phyloP scores from a whole-genome alignment of 1,284 basidiomycete genomes.

The Papiliotrema laurentii region DNA sequence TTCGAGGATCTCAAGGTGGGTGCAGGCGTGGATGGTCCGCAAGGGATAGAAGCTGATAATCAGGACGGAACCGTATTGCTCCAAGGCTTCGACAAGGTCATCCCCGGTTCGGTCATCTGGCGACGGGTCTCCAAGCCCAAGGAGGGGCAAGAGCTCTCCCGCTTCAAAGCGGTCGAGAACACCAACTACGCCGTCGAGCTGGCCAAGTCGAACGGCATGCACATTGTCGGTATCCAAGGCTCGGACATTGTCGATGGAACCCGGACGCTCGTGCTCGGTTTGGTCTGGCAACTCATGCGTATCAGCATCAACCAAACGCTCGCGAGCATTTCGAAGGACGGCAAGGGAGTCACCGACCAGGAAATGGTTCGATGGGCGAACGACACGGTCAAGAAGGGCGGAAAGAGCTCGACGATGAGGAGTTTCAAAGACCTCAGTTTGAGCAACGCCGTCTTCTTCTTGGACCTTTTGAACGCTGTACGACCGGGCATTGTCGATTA shows the following conservation, averaged over 20 bases:
- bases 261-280: conserved; percentile 86
- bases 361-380: conserved; percentile 98
- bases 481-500: conserved; percentile 95
- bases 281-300: conserved; percentile 97
- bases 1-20: conserved; percentile 85
- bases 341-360: conserved; percentile 76
- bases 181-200: conserved; percentile 95
- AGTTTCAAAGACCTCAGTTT: conserved; percentile 94
- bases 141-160: conserved; percentile 75
- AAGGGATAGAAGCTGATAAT: conserved; percentile 3
- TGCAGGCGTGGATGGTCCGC: background rate
- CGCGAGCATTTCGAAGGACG: conserved; percentile 66
- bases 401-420: conserved; percentile 64
- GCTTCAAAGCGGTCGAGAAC: conserved; percentile 98
- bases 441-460: conserved; percentile 86
- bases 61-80: conserved; percentile 78
- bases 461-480: conserved; percentile 86
- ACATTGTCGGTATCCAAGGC: conserved; percentile 94
- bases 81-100: conserved; percentile 94
- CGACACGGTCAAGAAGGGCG: conserved; percentile 71
- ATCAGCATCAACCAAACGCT: conserved; percentile 92
- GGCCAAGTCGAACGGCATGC: conserved; percentile 87
- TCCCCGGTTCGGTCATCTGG: conserved; percentile 90
- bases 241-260: conserved; percentile 92
- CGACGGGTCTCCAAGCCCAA: conserved; percentile 89